These are phyloP conservation scores for Rusavskia elegans DNA, from an alignment of 495 filamentous ascomycete genomes.

Conservation along the genomic window DNA sequence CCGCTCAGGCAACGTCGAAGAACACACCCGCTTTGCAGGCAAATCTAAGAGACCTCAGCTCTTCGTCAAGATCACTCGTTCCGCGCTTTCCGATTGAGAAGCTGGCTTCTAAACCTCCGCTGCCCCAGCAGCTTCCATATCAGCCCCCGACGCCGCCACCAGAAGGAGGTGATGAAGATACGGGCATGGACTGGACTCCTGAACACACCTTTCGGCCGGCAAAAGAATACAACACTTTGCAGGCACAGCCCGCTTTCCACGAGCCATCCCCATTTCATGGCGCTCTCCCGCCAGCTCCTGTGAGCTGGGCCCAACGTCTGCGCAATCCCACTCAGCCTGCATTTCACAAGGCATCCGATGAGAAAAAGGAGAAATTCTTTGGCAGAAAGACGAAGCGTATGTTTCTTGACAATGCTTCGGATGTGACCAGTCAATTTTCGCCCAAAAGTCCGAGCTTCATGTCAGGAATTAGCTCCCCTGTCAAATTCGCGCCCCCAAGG, in stretches of 20 bases:
- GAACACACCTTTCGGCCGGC: conserved; percentile 20
- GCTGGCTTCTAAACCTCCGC: conserved; percentile 16
- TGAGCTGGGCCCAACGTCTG: background rate
- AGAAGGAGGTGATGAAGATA: conserved; percentile 30
- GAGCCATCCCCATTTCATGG: conserved; percentile 1
- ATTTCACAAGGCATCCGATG: background rate
- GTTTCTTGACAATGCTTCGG: background rate
- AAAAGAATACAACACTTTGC: background rate
- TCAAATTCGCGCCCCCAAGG: background rate
- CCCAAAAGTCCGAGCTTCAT: background rate
- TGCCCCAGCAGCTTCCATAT: conserved; percentile 12
- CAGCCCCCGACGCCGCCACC: conserved; percentile 24
- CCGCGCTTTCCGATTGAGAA: conserved; percentile 27
- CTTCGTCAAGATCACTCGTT: conserved; percentile 10
- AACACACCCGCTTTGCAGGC: conserved; percentile 13
- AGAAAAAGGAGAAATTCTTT: background rate
- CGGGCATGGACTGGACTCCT: conserved; percentile 72
- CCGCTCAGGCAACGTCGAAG: conserved; percentile 12
- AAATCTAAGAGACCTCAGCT: conserved; percentile 5
- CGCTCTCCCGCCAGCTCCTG: background rate
- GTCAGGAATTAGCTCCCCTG: background rate
- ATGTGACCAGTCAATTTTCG: background rate
- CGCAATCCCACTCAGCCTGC: background rate
- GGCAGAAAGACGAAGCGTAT: background rate
- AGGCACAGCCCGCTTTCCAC: background rate